Conservation (phyloP, 2,329 filamentous ascomycete genomes). For the Mycogone perniciosa region DNA sequence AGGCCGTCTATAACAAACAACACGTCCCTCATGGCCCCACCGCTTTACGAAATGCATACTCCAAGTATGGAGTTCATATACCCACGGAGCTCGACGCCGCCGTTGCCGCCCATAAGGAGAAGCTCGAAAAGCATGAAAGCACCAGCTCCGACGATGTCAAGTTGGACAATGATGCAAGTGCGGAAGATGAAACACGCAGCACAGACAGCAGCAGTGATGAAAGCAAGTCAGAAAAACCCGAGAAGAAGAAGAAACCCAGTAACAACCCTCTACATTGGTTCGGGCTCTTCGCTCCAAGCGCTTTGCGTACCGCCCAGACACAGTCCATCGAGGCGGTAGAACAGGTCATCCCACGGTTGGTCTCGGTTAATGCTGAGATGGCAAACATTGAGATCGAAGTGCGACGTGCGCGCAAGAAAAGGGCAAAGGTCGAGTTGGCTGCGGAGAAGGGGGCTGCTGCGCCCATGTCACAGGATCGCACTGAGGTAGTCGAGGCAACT, state of each 20-base stretch:
- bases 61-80: too few relatives aligned
- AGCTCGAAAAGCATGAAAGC: not conserved
- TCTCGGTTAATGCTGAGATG: conserved; percentile 55
- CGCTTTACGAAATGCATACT: too few relatives aligned
- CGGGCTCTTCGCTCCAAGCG: conserved; percentile 45
- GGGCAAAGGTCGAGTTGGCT: conserved; percentile 39
- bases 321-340: conserved; percentile 52
- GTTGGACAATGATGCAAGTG: not conserved
- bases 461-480: conserved; percentile 5
- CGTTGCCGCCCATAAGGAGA: not conserved
- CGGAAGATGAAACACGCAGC: not conserved
- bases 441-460: conserved; percentile 24
- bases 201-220: not conserved
- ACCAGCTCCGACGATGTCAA: not conserved
- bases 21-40: too few relatives aligned
- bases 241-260: conserved; percentile 14
- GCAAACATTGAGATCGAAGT: conserved; percentile 62
- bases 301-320: conserved; percentile 52
- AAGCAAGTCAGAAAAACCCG: not conserved
- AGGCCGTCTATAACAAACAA: too few relatives aligned
- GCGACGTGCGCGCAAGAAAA: conserved; percentile 51
- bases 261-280: conserved; percentile 50
- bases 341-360: conserved; percentile 50
- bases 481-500: conserved; percentile 13
- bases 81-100: too few relatives aligned